phyloP scores from a whole-genome alignment of 73 alveolate genomes.

The Breviolum minutum region DNA sequence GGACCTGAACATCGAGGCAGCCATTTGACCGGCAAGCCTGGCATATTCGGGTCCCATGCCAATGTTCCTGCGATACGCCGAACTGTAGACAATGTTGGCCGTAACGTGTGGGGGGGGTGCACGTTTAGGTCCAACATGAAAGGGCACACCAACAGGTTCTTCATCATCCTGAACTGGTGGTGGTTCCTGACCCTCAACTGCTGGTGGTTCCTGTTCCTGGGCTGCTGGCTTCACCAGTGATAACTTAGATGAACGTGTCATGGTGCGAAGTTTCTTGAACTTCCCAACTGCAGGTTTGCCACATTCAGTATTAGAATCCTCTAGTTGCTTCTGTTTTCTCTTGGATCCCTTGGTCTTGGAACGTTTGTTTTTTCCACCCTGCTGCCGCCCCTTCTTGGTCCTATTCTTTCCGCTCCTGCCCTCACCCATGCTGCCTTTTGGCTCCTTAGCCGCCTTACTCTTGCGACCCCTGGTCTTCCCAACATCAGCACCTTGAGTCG shows the following conservation, averaged over 20 bases:
- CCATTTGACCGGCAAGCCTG: neutral
- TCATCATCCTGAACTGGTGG: neutral
- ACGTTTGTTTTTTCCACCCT: neutral
- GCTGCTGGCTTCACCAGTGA: neutral
- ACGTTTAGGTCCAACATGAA: neutral
- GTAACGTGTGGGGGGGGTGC: slow-evolving; percentile 6
- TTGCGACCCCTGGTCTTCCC: neutral
- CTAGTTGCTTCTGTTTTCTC: neutral
- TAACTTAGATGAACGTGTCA: neutral
- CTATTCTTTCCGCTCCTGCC: neutral
- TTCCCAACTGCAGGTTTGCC: neutral
- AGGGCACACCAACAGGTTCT: neutral
- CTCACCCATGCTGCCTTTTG: neutral
- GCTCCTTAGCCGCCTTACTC: too few relatives aligned
- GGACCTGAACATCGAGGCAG: neutral
- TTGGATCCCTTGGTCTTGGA: neutral
- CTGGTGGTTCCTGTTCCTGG: neutral
- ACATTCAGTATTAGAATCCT: too few relatives aligned
- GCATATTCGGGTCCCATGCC: neutral
- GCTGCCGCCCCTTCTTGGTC: neutral
- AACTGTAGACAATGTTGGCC: neutral
- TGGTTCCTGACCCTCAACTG: too few relatives aligned
- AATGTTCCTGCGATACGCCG: slow-evolving; percentile 7
- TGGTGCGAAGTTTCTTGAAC: neutral
- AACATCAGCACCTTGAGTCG: neutral